Evolutionary conservation across 768 basidiomycete genomes (phyloP).

Genomic region (Podaxis sp.): DNA sequence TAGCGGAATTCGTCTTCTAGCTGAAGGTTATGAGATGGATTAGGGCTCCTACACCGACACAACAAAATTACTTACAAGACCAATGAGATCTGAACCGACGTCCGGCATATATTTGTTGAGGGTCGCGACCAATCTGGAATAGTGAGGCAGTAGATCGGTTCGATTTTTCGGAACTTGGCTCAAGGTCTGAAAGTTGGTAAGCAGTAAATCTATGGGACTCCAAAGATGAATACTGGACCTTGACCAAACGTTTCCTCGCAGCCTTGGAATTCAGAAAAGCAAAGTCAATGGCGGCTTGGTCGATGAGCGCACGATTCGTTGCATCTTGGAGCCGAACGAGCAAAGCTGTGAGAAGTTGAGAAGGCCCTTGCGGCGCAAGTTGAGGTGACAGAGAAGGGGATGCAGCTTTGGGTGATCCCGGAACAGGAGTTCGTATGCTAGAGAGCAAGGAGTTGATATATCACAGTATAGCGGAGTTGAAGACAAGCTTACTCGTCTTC

Average conservation of each 20-base stretch:
- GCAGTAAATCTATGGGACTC: neutral
- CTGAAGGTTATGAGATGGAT: conserved; percentile 37
- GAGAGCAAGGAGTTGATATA: conserved; percentile 22
- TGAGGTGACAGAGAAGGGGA: conserved; percentile 66
- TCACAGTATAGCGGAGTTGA: neutral
- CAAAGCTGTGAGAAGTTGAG: conserved; percentile 87
- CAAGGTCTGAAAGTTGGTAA: conserved; percentile 56
- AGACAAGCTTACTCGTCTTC: conserved; percentile 43
- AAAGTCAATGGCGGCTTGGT: conserved; percentile 94
- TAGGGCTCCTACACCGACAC: neutral
- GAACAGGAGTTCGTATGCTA: conserved; percentile 60
- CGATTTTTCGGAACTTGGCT: conserved; percentile 83
- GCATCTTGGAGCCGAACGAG: conserved; percentile 91
- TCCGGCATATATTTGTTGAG: conserved; percentile 94
- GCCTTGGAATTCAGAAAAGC: conserved; percentile 97
- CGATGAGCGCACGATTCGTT: conserved; percentile 86
- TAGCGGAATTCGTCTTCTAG: conserved; percentile 97
- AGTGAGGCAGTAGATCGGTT: conserved; percentile 90
- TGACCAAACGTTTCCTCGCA: conserved; percentile 86
- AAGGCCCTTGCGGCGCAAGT: conserved; percentile 85
- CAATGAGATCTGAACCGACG: conserved; percentile 79
- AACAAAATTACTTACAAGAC: conserved; percentile 54
- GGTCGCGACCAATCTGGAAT: conserved; percentile 86
- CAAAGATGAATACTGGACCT: conserved; percentile 43
- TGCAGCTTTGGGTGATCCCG: conserved; percentile 63